Base-by-base conservation (phyloP, 1,284 basidiomycete genomes). In the Ceratobasidium sp. region DNA sequence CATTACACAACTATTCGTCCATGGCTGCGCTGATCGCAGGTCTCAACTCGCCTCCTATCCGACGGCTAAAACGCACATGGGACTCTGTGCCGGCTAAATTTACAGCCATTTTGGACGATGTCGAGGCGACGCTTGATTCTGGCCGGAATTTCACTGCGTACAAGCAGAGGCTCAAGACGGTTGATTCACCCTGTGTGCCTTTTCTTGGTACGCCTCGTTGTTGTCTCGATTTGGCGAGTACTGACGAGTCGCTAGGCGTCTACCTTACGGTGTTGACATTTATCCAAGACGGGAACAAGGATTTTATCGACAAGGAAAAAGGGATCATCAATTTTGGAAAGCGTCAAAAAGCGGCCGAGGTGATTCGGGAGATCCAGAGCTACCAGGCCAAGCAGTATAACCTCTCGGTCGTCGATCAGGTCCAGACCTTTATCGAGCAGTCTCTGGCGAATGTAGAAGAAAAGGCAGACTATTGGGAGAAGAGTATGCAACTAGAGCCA, bases 211-310 rank as follows among this genome's bases (percentile, higher is more conserved):
- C 33, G 39, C 27, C 47, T 52, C 60, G 33, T 47, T 30, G 16
- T 36, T 25, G 9, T 7, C 44, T 41, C 21, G 39, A 23, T 53
- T 50, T n/a, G 50, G 54, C 6, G 7, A 53, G 30, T 47, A 29
- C 60, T 66, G 2, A 66, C 44, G 3, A 14, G 23, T 2, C 13
- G 6, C 0, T 23, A 96, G 94, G 96, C 74, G 92, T 98, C 68
- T 98, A 97, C 81, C 84, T 99, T 19, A 95, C 95, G 2, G 93
- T 93, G 25, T 82, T 99, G 69, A 95, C 95, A 2, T 98, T 99
- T 79, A 97, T 98, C 77, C 94, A 98, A 77, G 97, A 99, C 75
- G 97, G 96, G n/a, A 95, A 95, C 76, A 90, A 92, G 67, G 93
- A 99, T 80, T 86, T 86, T 69, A 79, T 93, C 4, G 85, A 87